Percentiles rank a stretch among this genome's conserved stretches.
phyloP scores from a whole-genome alignment of 352 stramenopile genomes.

The Pythium sukuiense region DNA sequence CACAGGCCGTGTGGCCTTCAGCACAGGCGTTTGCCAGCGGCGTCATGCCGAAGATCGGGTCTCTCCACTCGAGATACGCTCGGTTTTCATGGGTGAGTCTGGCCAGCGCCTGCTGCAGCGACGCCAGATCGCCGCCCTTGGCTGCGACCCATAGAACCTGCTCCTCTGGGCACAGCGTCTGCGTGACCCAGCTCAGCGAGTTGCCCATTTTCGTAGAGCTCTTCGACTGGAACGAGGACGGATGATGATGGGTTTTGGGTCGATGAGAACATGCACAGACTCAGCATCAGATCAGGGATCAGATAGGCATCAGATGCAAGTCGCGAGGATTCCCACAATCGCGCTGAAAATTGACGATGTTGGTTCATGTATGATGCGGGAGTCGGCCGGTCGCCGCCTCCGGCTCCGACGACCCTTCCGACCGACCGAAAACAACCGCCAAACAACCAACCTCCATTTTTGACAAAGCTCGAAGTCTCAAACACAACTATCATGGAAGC shows the following conservation, averaged over 20 bases:
- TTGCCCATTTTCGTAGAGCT: conserved; percentile 56
- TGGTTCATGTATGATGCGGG: background rate
- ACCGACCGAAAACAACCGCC: no score
- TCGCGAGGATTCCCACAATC: no score
- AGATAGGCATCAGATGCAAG: background rate
- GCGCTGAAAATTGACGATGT: no score
- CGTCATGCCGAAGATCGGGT: conserved; percentile 62
- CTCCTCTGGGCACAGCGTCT: conserved; percentile 70
- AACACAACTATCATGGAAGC: no score
- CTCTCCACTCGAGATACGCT: conserved; percentile 69
- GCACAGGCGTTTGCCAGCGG: conserved; percentile 63
- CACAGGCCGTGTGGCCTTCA: conserved; percentile 65
- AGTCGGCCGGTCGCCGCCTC: no score
- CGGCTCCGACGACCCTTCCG: no score
- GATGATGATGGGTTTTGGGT: background rate
- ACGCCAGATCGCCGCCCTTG: conserved; percentile 62
- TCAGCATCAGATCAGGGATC: background rate
- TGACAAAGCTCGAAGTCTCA: no score
- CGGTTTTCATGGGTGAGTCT: conserved; percentile 58
- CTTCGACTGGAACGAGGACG: background rate
- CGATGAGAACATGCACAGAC: background rate
- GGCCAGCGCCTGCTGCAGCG: conserved; percentile 48
- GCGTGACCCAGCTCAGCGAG: conserved; percentile 67
- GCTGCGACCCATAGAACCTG: conserved; percentile 76
- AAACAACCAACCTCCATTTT: no score